Percentiles rank a stretch among this genome's conserved stretches.
phyloP scores from a whole-genome alignment of 1,139 yeast genomes.

The Yamadazyma buinensis region DNA sequence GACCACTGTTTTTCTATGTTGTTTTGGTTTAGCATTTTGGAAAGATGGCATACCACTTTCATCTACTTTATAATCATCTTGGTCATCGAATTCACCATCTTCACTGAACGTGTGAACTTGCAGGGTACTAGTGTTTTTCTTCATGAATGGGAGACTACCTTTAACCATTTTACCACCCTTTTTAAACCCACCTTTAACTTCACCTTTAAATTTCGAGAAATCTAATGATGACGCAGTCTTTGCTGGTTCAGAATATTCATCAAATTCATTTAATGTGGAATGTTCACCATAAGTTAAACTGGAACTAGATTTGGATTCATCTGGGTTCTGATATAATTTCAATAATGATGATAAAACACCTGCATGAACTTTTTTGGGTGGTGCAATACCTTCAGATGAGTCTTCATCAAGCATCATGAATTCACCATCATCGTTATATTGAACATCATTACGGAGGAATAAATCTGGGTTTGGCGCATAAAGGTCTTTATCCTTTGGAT shows the following conservation, averaged over 20 bases:
- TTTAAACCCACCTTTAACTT: conserved; percentile 23
- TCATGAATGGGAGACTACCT: conserved; percentile 14
- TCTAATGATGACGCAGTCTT: conserved; percentile 18
- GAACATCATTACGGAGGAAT: conserved; percentile 30
- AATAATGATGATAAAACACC: conserved; percentile 80
- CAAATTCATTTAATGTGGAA: conserved; percentile 15
- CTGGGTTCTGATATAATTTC: conserved; percentile 55
- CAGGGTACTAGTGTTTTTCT: conserved; percentile 6
- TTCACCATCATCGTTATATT: conserved; percentile 26
- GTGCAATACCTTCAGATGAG: conserved; percentile 54
- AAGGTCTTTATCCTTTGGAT: conserved; percentile 15
- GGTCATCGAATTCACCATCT: conserved; percentile 13
- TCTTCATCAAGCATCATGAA: conserved; percentile 36
- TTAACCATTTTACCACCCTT: conserved; percentile 21
- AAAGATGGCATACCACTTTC: conserved; percentile 34
- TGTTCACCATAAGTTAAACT: conserved; percentile 15
- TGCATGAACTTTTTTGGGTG: conserved; percentile 71
- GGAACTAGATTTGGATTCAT: conserved; percentile 24
- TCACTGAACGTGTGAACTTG: conserved; percentile 8
- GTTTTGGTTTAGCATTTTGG: conserved; percentile 42
- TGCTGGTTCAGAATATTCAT: conserved; percentile 5
- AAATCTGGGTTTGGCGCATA: conserved; percentile 48
- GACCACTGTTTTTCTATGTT: conserved; percentile 23
- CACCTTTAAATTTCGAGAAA: conserved; percentile 14
- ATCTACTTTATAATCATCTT: conserved; percentile 10